These are phyloP conservation scores for Trichoderma asperelloides DNA, from an alignment of 495 filamentous ascomycete genomes.

Conservation along the genomic window DNA sequence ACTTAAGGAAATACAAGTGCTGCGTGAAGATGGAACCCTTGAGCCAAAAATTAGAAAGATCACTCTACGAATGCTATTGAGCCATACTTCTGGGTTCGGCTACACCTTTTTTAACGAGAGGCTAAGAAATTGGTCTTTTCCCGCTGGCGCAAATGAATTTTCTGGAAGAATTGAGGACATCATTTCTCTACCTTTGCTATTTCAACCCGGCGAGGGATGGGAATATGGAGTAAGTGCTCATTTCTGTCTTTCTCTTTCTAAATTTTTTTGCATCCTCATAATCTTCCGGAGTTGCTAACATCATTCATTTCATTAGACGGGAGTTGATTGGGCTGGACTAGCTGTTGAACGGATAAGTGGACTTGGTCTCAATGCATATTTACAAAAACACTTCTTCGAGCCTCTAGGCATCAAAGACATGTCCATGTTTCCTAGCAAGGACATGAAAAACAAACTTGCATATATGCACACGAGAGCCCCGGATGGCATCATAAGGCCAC, in stretches of 20 bases:
- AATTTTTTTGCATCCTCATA: not conserved
- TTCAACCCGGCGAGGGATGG: slow-evolving; percentile 50
- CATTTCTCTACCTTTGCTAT: slow-evolving; percentile 38
- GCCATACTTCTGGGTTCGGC: slow-evolving; percentile 47
- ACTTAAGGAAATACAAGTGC: slow-evolving; percentile 37
- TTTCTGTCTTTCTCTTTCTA: slow-evolving; percentile 12
- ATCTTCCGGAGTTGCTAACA: not conserved
- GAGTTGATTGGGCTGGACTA: slow-evolving; percentile 54
- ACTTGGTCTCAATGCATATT: slow-evolving; percentile 43
- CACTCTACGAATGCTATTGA: slow-evolving; percentile 53
- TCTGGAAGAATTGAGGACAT: slow-evolving; percentile 31
- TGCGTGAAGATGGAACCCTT: slow-evolving; percentile 36
- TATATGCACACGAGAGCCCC: slow-evolving; percentile 37
- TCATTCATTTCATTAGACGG: slow-evolving; percentile 26
- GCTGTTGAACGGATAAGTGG: slow-evolving; percentile 44
- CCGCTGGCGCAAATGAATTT: slow-evolving; percentile 47
- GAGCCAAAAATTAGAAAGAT: slow-evolving; percentile 45
- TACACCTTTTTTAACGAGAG: slow-evolving; percentile 47
- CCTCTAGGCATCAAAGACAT: slow-evolving; percentile 46
- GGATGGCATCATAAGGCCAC: slow-evolving; percentile 30
- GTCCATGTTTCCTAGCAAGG: slow-evolving; percentile 42
- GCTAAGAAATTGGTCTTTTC: slow-evolving; percentile 34
- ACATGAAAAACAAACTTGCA: slow-evolving; percentile 43
- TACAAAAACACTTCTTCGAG: slow-evolving; percentile 44
- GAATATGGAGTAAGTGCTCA: slow-evolving; percentile 45